A percentile compares a stretch with the other conserved stretches of the same genome.
Conservation (phyloP, 108 stramenopile genomes). For the Nitzschia sp. region DNA sequence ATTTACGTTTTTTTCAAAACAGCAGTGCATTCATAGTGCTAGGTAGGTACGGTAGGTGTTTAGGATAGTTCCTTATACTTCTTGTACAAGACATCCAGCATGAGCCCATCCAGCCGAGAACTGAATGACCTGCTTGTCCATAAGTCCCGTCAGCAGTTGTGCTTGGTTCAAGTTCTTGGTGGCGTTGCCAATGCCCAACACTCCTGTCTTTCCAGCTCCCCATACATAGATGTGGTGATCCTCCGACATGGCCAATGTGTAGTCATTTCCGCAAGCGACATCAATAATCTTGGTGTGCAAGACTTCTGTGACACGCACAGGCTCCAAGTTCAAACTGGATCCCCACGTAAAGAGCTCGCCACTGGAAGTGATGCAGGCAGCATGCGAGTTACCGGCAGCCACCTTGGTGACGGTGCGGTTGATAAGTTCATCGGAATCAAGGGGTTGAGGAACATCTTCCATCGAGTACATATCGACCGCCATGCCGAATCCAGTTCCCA, state of each 20-base stretch:
- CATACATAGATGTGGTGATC: conserved; percentile 62
- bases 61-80: no score
- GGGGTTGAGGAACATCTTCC: conserved; percentile 67
- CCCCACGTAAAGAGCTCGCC: conserved; percentile 93
- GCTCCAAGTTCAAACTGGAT: conserved; percentile 70
- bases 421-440: conserved; percentile 67
- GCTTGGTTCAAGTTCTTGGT: conserved; percentile 62
- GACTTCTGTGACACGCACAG: conserved; percentile 59
- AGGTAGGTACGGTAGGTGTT: no score
- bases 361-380: conserved; percentile 78
- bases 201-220: conserved; percentile 79
- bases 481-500: conserved; percentile 80
- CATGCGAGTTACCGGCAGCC: conserved; percentile 79
- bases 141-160: conserved; percentile 29
- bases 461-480: conserved; percentile 88
- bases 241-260: conserved; percentile 70
- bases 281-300: conserved; percentile 69
- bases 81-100: conserved; percentile 61
- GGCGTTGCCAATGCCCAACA: conserved; percentile 57
- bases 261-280: conserved; percentile 75
- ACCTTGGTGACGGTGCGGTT: conserved; percentile 66
- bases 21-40: no score
- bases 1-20: no score
- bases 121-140: conserved; percentile 53
- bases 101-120: conserved; percentile 73